phyloP scores from a whole-genome alignment of 192 early-diverging fungal species.

The Coemansia sp. region DNA sequence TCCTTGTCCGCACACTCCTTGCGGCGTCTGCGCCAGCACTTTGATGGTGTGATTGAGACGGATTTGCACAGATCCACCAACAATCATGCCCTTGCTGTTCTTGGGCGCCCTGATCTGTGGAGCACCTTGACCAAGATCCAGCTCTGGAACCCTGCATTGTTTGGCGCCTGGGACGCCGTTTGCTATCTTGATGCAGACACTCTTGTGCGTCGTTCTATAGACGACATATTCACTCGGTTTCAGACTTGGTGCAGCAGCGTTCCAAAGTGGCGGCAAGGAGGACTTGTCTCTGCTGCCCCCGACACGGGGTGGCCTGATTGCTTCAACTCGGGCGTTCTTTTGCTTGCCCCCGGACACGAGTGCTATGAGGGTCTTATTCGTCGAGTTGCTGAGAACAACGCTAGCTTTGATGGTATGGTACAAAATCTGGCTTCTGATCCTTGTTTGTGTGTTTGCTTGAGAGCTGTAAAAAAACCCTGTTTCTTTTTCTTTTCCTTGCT shows the following conservation, averaged over 20 bases:
- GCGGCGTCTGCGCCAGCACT: slow-evolving; percentile 59
- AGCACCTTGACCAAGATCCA: slow-evolving; percentile 91
- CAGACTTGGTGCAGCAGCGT: slow-evolving; percentile 27
- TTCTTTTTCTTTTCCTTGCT: too few species aligned
- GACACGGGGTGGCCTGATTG: slow-evolving; percentile 97
- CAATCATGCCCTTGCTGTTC: slow-evolving; percentile 50
- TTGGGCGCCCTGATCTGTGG: slow-evolving; percentile 90
- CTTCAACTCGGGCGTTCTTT: slow-evolving; percentile 96
- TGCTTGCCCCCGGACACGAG: slow-evolving; percentile 57
- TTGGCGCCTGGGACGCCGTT: slow-evolving; percentile 60
- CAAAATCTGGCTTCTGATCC: neutral
- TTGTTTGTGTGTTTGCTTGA: neutral
- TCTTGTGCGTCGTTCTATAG: slow-evolving; percentile 78
- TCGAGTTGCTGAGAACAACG: slow-evolving; percentile 48
- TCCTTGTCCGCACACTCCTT: slow-evolving; percentile 58
- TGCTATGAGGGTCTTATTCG: slow-evolving; percentile 60
- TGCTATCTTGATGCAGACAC: slow-evolving; percentile 91
- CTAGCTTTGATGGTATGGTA: slow-evolving; percentile 79
- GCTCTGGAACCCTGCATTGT: slow-evolving; percentile 75
- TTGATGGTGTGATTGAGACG: slow-evolving; percentile 73
- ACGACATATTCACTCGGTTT: slow-evolving; percentile 72
- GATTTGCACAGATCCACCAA: slow-evolving; percentile 64
- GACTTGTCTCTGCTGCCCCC: slow-evolving; percentile 78
- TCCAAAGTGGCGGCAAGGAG: slow-evolving; percentile 49
- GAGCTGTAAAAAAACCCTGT: too few species aligned